Base-by-base conservation (phyloP, 371 early-diverging fungal genomes). In the Capniomyces stellatus region DNA sequence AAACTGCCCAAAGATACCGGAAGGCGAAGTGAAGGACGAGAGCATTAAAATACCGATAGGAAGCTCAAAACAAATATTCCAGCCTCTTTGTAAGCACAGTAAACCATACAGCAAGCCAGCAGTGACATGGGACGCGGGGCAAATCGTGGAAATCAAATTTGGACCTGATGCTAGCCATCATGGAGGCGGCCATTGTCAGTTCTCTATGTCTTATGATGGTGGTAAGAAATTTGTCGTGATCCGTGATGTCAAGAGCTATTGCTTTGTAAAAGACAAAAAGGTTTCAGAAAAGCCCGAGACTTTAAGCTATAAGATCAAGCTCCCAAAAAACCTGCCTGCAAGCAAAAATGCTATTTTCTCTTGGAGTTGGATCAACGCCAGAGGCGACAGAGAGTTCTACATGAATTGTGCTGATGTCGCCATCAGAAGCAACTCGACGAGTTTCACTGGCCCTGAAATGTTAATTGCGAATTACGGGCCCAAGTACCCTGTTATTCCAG, bases 301-400 rank as follows among this genome's bases (percentile, higher is more conserved):
- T 18, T n/a, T n/a, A n/a, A 57, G 43, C 43, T 64, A 70, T 46
- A 52, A 63, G 0, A 29, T 64, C 3, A 28, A 31, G 12, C 43
- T 81, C 44, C 81, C 83, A 6, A 63, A 64, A 21, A 61, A 67
- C 25, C 66, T 77, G 24, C 79, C 81, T 0, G 48, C 67, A 0
- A 66, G 67, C 29, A 54, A 61, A n/a, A 55, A 55, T 1, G 71
- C 66, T 13, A 52, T 68, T 42, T 73, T 82, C 55, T 64, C 72
- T 0, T 82, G 81, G 83, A 59, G 69, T 1, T 82, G 82, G 79
- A 63, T 75, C 52, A 78, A 76, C 46, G 65, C 71, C 0, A 50
- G 61, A 3, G 79, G 75, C 8, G 69, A 71, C 54, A 68, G 76
- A 23, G 77, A 76, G 62, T 67, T 71, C 52, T 81, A 71, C 29